phyloP scores from a whole-genome alignment of 148 eudicot genomes.

The Vaccinium corymbosum region DNA sequence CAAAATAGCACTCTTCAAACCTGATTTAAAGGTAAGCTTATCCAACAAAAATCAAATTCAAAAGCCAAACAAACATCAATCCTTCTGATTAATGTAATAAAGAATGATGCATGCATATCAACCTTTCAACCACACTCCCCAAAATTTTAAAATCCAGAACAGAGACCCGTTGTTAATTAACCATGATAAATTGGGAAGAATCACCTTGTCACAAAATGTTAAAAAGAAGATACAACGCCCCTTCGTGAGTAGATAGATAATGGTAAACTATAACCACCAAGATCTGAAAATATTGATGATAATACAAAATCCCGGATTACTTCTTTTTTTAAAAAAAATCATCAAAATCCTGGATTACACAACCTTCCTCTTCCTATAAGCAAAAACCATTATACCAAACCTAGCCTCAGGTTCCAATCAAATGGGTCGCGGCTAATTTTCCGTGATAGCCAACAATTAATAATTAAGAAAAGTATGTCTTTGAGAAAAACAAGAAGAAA shows the following conservation, averaged over 20 bases:
- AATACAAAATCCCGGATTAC: background rate
- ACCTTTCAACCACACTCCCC: background rate
- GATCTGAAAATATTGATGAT: background rate
- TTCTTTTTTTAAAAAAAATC: no score
- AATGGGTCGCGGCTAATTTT: background rate
- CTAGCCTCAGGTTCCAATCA: background rate
- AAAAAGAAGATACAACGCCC: background rate
- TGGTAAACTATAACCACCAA: background rate
- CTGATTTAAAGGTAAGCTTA: background rate
- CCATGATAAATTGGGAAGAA: background rate
- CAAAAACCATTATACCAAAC: background rate
- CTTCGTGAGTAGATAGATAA: conserved; percentile 7
- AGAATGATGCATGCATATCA: background rate
- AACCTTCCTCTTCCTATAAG: background rate
- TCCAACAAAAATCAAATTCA: background rate
- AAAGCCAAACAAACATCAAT: background rate
- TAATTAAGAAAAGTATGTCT: background rate
- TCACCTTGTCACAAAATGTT: background rate
- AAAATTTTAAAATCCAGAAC: background rate
- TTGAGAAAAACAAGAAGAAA: background rate
- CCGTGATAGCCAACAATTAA: background rate
- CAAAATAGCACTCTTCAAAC: conserved; percentile 4
- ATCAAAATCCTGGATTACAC: background rate
- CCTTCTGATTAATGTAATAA: background rate
- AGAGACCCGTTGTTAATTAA: background rate